phyloP scores from a whole-genome alignment of 129 eudicot species.

The Artemisia tridentata region DNA sequence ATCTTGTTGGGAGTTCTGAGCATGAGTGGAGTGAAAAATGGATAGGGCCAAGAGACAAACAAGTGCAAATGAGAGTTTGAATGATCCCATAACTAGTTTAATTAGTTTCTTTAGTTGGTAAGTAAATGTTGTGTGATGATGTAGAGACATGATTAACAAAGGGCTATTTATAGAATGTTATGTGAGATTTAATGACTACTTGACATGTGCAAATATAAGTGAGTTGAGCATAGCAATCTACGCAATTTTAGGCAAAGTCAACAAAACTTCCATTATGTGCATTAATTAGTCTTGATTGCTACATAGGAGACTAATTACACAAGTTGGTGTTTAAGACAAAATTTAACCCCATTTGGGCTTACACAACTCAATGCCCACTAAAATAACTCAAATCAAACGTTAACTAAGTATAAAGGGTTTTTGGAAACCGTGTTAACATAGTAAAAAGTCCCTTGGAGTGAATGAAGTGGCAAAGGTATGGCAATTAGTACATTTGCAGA shows the following conservation, averaged over 20 bases:
- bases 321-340: neutral
- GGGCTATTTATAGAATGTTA: neutral
- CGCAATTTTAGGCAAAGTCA: conserved; percentile 4
- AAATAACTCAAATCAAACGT: too few species aligned
- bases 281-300: neutral
- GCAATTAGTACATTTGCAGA: too few species aligned
- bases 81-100: neutral
- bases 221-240: too few species aligned
- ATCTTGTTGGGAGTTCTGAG: neutral
- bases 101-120: neutral
- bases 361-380: neutral
- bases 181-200: neutral
- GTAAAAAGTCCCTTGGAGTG: too few species aligned
- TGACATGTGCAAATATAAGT: too few species aligned
- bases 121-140: neutral
- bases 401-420: neutral
- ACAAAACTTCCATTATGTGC: conserved; percentile 8
- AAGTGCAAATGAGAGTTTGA: conserved; percentile 13
- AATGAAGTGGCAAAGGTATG: too few species aligned
- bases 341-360: neutral
- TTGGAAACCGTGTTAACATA: neutral
- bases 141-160: too few species aligned
- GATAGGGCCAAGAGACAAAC: conserved; percentile 5
- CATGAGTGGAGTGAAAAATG: neutral
- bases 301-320: conserved; percentile 1